phyloP scores from a whole-genome alignment of 495 filamentous ascomycete genomes.

The Penicillium alfredii region DNA sequence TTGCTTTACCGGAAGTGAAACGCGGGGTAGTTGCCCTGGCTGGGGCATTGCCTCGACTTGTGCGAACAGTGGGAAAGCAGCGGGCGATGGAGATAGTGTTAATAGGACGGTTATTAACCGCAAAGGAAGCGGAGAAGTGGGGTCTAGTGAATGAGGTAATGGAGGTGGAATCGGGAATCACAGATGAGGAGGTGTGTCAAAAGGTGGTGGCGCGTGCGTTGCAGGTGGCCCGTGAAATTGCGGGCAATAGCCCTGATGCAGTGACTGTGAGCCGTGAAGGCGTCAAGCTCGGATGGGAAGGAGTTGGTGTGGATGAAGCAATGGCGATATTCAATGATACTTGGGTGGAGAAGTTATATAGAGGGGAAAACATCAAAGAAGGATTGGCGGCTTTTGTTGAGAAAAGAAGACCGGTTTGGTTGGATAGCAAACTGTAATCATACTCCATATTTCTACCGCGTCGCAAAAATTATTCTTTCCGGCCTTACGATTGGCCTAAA shows the following conservation, averaged over 20 bases:
- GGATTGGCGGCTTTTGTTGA: constrained; percentile 77
- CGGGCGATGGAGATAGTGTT: constrained; percentile 71
- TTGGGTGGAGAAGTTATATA: constrained; percentile 55
- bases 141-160: constrained; percentile 67
- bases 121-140: constrained; percentile 59
- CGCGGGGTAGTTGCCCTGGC: constrained; percentile 67
- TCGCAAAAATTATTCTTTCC: too few species aligned
- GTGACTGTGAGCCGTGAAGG: constrained; percentile 66
- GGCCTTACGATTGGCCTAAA: too few species aligned
- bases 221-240: constrained; percentile 40
- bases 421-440: constrained; percentile 72
- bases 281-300: constrained; percentile 66
- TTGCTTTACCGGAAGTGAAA: constrained; percentile 65
- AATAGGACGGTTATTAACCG: constrained; percentile 54
- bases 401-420: constrained; percentile 71
- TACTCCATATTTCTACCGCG: too few species aligned
- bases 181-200: constrained; percentile 17
- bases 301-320: constrained; percentile 58
- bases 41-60: constrained; percentile 64
- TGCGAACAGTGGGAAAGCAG: constrained; percentile 59
- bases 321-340: constrained; percentile 52
- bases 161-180: constrained; percentile 40
- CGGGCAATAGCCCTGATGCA: constrained; percentile 64
- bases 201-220: constrained; percentile 46
- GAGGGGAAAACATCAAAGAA: constrained; percentile 75